Base-by-base conservation (phyloP, 805 yeast genomes). In the Myxozyma sirexii region DNA sequence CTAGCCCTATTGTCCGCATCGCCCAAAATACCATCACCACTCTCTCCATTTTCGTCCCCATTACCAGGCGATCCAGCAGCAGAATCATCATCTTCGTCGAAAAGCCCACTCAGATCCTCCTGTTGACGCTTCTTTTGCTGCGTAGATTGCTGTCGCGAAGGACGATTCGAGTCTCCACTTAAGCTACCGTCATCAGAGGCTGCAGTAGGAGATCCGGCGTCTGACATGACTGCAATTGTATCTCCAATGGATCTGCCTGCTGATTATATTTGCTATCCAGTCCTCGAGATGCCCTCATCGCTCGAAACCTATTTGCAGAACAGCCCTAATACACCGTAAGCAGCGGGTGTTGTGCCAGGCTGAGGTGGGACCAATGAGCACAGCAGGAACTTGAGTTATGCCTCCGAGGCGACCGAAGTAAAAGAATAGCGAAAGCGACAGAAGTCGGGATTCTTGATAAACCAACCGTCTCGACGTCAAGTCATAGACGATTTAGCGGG, bases 21-120 rank as follows among this genome's bases (percentile, higher is more conserved):
- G 13, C 23, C 33, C 27, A 29, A 29, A 29, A 56, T 60, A 13
- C 60, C 71, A n/a, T 42, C 63, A 31, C 53, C 66, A 6, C 56
- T 52, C 3, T 26, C 56, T 24, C 41, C 56, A 7, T 31, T 42
- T n/a, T 53, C 57, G 23, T 21, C 58, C 13, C 15, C 33, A 23
- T 58, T 57, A 19, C 56, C 58, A 19, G 48, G 45, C 3, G 33
- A 37, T 21, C 45, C 67, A 12, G 56, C 64, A 21, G 56, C 59
- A 4, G 58, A 56, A 47, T 55, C 53, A 44, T 54, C 63, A 37
- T 61, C 65, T 45, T 63, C 71, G 59, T 68, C 64, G 46, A 65
- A 65, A 19, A 75, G 55, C 5, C 57, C 65, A 27, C 49, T 57
- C 10, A 62, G 56, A 8, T 48, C 60, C 12, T 26, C 46, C 33